These are phyloP conservation scores for Huntiella omanensis DNA, from an alignment of 2,329 filamentous ascomycete genomes.

Conservation along the genomic window DNA sequence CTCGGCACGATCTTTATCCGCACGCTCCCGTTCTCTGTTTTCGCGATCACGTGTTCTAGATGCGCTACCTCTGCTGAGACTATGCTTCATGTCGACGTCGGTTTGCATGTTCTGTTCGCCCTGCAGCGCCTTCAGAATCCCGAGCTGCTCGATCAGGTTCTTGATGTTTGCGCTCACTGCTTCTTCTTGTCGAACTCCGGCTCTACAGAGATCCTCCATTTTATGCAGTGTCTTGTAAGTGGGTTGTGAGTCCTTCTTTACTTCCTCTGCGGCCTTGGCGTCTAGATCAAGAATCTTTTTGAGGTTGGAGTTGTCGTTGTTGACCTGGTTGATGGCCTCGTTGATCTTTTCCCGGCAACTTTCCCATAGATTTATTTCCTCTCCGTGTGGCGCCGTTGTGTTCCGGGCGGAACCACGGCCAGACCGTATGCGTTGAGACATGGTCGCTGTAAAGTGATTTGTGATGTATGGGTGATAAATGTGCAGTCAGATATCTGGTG, in stretches of 20 bases:
- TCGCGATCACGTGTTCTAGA: conserved; percentile 9
- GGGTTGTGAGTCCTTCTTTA: conserved; percentile 18
- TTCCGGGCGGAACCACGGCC: conserved; percentile 26
- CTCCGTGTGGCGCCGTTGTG: conserved; percentile 24
- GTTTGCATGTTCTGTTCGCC: conserved; percentile 21
- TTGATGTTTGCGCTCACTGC: conserved; percentile 21
- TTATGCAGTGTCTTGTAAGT: conserved; percentile 18
- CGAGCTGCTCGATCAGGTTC: conserved; percentile 23
- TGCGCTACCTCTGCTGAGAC: conserved; percentile 1
- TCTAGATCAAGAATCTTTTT: conserved; percentile 22
- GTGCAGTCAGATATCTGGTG: too few relatives aligned
- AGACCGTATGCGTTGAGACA: conserved; percentile 27
- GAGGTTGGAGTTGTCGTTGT: conserved; percentile 25
- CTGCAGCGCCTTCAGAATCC: conserved; percentile 24
- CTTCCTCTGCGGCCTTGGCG: conserved; percentile 22
- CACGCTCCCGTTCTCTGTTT: conserved; percentile 7
- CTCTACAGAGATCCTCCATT: conserved; percentile 25
- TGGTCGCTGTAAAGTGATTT: conserved; percentile 12
- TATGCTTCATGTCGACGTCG: conserved; percentile 1
- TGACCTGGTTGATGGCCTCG: conserved; percentile 23
- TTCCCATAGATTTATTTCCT: conserved; percentile 27
- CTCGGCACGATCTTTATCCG: conserved; percentile 12
- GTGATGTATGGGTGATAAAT: neutral
- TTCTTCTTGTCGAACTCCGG: conserved; percentile 24
- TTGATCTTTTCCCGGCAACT: conserved; percentile 21